Evolutionary conservation across 106 monocot genomes (phyloP), one percentile per base, ranked within the genome.

Genomic region (Allium cepa): DNA sequence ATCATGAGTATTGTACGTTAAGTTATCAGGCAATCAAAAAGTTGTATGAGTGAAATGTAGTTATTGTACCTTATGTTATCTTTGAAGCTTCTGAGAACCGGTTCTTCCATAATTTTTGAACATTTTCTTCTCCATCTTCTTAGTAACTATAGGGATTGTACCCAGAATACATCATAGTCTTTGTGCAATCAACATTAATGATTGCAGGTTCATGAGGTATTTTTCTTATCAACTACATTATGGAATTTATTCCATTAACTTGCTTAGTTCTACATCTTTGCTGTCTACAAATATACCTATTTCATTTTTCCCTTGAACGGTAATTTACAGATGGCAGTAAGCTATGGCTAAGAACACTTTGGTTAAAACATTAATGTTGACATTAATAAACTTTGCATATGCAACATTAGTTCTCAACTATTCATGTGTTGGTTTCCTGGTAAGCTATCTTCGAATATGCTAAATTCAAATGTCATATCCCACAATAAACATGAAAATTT

Each of bases 301-400:
- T 49, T 64, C 18, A 48, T 1, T 50, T 12, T 26, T 46, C 0
- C 72, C 62, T 63, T 47, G 46, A 56, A 55, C 88, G 92, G 92
- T 99, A 57, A 78, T 99, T 53, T 99, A 92, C 78, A 88, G 97
- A 79, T 99, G 92, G 97, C 92, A 92, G 60, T 92, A 99, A 65
- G 71, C 89, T 63, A 64, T 84, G 57, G 68, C 82, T 17, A 90
- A 82, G 57, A 80, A 83, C 73, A 18, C 26, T 53, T 15, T 86
- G 17, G 71, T 99, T 22, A 70, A 57, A 56, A 87, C 74, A 66
- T n/a, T n/a, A 22, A 22, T 92, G 7, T 60, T 99, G 56, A 82
- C 53, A 8, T 58, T 92, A 17, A 62, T 69, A 47, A 99, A 99
- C 84, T 77, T 92, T 49, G 76, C 72, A 55, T 99, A 90, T 68